Base-by-base conservation (phyloP, 176 grass and related monocot species). In the Tillandsia leiboldiana region DNA sequence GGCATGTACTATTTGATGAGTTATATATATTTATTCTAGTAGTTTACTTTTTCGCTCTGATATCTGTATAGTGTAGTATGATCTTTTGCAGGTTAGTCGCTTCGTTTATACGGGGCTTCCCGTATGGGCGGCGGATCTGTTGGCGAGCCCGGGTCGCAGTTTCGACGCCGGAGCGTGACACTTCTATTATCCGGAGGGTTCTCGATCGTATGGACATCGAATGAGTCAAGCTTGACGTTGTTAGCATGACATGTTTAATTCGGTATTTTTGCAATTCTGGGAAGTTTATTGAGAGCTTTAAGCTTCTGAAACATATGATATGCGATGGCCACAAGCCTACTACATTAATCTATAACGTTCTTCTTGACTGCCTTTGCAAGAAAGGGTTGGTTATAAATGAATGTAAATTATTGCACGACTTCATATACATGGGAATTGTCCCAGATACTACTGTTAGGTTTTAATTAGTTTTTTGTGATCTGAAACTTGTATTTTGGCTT, bases 221-320 rank as follows among this genome's bases (percentile, higher is more conserved):
- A 67, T 23, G 69, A 52, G n/a, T 63, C 48, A 53, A 77, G 22
- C 74, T 83, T 53, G 63, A 77, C 22, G 12, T 18, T 26, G 49
- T 72, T 20, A 71, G 69, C 53, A 83, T 68, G 52, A 64, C 26
- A 47, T 83, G 74, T 57, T 72, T 63, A 56, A 65, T 83, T 42
- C 12, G 12, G 62, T 77, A 83, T 51, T 82, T 67, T 3, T 29
- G 42, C 10, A 77, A 72, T 51, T 14, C 14, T 22, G 68, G 51
- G 8, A 72, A 47, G 68, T 53, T 72, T 50, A 48, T 57, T 2
- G 80, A 72, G 71, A 56, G 66, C 68, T 63, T 65, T 58, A 75
- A 48, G 51, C 63, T 81, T 6, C 24, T 81, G 23, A 52, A 81
- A 26, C 26, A 74, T 63, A 81, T 81, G 79, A 74, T 81, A 48